Percentiles rank a stretch among this genome's conserved stretches.
Evolutionary conservation across 225 moss, liverwort and hornwort species (phyloP).

Genomic region (Physcomitrium patens): DNA sequence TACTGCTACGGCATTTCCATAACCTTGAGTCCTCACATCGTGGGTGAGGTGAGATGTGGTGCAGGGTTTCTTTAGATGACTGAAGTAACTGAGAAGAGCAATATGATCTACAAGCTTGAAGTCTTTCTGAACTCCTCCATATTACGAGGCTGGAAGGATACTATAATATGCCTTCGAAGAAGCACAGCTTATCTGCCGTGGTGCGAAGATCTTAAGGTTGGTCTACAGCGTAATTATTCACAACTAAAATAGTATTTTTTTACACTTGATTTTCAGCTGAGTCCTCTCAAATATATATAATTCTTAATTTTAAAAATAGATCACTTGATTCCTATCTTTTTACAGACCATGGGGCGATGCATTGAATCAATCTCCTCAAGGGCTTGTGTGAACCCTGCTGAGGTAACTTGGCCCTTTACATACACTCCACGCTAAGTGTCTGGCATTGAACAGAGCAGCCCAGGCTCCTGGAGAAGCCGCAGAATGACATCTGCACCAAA

Average conservation of each 20-base stretch:
- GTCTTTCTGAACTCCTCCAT: conserved; percentile 77
- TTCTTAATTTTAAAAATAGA: not conserved
- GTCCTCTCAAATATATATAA: no score
- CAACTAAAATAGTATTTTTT: no score
- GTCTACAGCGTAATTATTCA: not conserved
- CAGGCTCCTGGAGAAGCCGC: conserved; percentile 27
- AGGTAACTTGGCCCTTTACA: conserved; percentile 74
- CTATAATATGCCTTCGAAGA: conserved; percentile 67
- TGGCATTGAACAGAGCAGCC: conserved; percentile 20
- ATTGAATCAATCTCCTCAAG: conserved; percentile 76
- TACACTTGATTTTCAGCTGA: no score
- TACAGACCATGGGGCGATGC: conserved; percentile 59
- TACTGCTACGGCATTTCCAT: conserved; percentile 78
- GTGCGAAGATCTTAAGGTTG: conserved; percentile 79
- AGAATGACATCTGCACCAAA: conserved; percentile 46
- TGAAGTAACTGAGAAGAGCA: conserved; percentile 71
- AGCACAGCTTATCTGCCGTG: conserved; percentile 60
- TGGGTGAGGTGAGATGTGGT: conserved; percentile 70
- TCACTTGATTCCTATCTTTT: not conserved
- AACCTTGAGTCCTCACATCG: conserved; percentile 68
- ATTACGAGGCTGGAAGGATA: conserved; percentile 74
- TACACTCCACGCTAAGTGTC: conserved; percentile 40
- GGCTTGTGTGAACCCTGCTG: conserved; percentile 40
- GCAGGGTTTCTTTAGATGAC: conserved; percentile 86
- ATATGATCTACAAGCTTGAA: conserved; percentile 80